These are phyloP conservation scores for Aspergillus eucalypticola DNA, from an alignment of 2,329 filamentous ascomycete species.

Conservation along the genomic window DNA sequence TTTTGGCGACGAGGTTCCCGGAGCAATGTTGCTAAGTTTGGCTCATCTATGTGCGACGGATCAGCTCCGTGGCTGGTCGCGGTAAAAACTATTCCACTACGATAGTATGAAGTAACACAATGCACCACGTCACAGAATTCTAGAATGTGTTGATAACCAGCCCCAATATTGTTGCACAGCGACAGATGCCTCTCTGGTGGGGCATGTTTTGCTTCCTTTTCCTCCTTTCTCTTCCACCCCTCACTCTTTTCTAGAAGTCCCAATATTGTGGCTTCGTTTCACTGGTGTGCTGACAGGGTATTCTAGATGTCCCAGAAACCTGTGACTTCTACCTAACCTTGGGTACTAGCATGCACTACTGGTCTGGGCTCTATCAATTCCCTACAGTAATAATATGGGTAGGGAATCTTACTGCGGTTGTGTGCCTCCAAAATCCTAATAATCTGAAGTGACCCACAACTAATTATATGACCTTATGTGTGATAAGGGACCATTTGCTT, in stretches of 20 bases:
- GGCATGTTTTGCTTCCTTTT: not conserved
- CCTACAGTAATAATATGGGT: not conserved
- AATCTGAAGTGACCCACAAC: not conserved
- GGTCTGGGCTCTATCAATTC: not conserved
- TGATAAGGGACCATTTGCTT: not conserved
- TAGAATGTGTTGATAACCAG: not conserved
- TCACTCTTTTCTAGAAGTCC: not conserved
- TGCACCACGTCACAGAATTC: not conserved
- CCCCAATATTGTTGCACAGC: not conserved
- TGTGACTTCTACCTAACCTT: not conserved
- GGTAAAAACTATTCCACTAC: not conserved
- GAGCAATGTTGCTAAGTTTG: not conserved
- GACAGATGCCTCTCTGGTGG: not conserved
- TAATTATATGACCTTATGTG: not conserved
- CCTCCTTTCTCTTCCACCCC: not conserved
- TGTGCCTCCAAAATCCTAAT: not conserved
- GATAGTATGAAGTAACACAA: not conserved
- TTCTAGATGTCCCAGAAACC: not conserved
- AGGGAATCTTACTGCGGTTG: not conserved
- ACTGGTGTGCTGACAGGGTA: not conserved
- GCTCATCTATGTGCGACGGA: not conserved
- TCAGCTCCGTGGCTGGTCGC: not conserved
- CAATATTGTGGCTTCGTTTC: slow-evolving; percentile 3
- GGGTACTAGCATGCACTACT: not conserved
- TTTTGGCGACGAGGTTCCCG: not conserved